Evolutionary conservation across 2,329 filamentous ascomycete genomes (phyloP).

Genomic region (Epichloe hybrida): DNA sequence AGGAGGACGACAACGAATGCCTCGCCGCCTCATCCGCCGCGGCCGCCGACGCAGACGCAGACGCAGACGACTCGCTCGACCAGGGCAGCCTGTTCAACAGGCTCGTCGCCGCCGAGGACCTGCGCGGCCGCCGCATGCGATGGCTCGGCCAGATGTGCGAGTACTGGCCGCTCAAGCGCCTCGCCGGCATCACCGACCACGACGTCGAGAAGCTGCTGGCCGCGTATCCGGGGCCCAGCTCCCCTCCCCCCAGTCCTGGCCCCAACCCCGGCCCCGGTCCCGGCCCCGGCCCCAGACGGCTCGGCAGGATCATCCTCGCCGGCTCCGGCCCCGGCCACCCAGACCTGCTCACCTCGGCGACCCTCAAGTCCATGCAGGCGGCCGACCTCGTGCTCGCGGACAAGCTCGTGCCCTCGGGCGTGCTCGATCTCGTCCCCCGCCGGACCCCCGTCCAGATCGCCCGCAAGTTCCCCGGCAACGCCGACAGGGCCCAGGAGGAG

Average conservation of each 20-base stretch:
- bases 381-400: slow-evolving; percentile 75
- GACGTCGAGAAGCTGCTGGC: slow-evolving; percentile 68
- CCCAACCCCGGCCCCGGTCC: slow-evolving; percentile 71
- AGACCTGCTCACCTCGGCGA: slow-evolving; percentile 74
- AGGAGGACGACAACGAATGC: slow-evolving; percentile 43
- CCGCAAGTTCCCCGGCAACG: slow-evolving; percentile 94
- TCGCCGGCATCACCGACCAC: slow-evolving; percentile 65
- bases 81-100: slow-evolving; percentile 78
- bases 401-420: slow-evolving; percentile 72
- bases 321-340: slow-evolving; percentile 90
- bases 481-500: slow-evolving; percentile 84
- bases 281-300: slow-evolving; percentile 70
- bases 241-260: slow-evolving; percentile 5
- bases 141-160: slow-evolving; percentile 97
- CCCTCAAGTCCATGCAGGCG: slow-evolving; percentile 58
- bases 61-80: slow-evolving; percentile 48
- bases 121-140: slow-evolving; percentile 69
- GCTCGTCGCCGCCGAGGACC: slow-evolving; percentile 37
- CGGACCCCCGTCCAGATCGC: slow-evolving; percentile 84
- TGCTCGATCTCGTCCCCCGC: slow-evolving; percentile 81
- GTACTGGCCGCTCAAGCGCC: slow-evolving; percentile 83
- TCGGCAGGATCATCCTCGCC: slow-evolving; percentile 70
- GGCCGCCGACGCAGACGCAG: slow-evolving; percentile 16
- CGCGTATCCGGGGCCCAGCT: slow-evolving; percentile 44
- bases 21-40: no score